Conservation (phyloP, 164 flowering plant species). For the Buxus sempervirens region DNA sequence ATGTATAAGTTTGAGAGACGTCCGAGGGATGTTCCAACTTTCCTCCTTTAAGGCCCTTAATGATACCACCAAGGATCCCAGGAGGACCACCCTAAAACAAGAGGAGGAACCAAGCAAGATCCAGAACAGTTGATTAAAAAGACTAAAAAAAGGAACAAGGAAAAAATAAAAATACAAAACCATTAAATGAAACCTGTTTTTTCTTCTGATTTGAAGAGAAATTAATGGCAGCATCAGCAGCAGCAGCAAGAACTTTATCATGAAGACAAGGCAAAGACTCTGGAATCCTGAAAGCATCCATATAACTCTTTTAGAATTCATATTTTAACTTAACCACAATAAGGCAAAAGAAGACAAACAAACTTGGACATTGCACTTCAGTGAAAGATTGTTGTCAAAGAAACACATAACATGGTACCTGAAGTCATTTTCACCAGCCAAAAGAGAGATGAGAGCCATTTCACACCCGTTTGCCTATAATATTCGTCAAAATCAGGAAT, state of each 20-base stretch:
- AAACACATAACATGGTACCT: slow-evolving; percentile 42
- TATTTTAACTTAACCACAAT: too few relatives aligned
- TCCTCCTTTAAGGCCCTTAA: slow-evolving; percentile 60
- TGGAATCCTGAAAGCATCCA: slow-evolving; percentile 42
- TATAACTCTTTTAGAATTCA: slow-evolving; percentile 5
- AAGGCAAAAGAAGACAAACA: too few relatives aligned
- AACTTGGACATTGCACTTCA: not conserved
- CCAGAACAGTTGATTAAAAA: not conserved
- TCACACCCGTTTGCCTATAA: slow-evolving; percentile 72
- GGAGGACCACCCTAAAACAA: slow-evolving; percentile 37
- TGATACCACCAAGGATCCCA: slow-evolving; percentile 52
- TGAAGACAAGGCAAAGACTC: slow-evolving; percentile 76
- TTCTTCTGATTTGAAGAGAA: slow-evolving; percentile 49
- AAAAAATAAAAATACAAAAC: not conserved
- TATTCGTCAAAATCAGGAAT: slow-evolving; percentile 8
- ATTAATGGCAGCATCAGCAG: slow-evolving; percentile 65
- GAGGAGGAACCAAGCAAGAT: slow-evolving; percentile 6
- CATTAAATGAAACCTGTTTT: slow-evolving; percentile 50
- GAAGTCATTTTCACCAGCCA: slow-evolving; percentile 46
- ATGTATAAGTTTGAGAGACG: slow-evolving; percentile 20
- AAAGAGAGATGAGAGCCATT: slow-evolving; percentile 63
- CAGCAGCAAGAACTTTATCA: slow-evolving; percentile 91
- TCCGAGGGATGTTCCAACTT: slow-evolving; percentile 29
- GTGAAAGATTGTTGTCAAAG: slow-evolving; percentile 1
- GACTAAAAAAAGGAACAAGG: not conserved